phyloP scores from a whole-genome alignment of 495 filamentous ascomycete species.

The Entonaema liquescens region DNA sequence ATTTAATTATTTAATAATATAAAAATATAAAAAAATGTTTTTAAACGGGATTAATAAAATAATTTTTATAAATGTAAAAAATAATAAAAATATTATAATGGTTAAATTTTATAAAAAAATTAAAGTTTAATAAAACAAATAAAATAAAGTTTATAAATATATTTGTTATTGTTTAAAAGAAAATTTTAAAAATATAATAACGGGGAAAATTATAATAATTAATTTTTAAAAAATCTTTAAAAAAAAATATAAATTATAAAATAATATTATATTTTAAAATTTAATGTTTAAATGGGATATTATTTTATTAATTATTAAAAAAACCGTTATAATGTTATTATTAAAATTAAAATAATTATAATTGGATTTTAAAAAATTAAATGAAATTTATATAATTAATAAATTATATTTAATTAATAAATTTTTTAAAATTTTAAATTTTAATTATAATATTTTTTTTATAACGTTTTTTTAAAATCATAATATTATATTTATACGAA shows the following conservation, averaged over 20 bases:
- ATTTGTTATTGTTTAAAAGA: too few relatives aligned
- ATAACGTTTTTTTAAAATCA: constrained; percentile 3
- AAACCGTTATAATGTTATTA: not conserved
- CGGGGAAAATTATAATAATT: not conserved
- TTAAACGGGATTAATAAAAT: too few relatives aligned
- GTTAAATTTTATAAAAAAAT: not conserved
- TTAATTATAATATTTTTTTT: constrained; percentile 11
- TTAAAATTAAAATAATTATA: constrained; percentile 2
- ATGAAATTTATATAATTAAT: constrained; percentile 9
- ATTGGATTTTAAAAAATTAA: constrained; percentile 9
- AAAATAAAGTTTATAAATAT: too few relatives aligned
- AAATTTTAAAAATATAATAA: not conserved
- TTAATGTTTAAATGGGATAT: constrained; percentile 7
- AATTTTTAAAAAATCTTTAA: not conserved
- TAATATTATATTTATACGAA: too few relatives aligned
- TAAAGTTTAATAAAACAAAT: not conserved
- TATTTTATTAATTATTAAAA: not conserved
- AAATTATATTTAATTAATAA: constrained; percentile 20
- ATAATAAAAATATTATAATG: not conserved
- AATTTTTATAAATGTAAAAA: too few relatives aligned
- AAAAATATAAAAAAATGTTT: too few relatives aligned
- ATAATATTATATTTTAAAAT: constrained; percentile 11
- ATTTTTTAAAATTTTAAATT: not conserved
- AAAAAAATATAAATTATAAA: constrained; percentile 8
- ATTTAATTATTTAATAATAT: too few relatives aligned